phyloP scores from a whole-genome alignment of 768 basidiomycete species.

The Pleurotus eryngii region DNA sequence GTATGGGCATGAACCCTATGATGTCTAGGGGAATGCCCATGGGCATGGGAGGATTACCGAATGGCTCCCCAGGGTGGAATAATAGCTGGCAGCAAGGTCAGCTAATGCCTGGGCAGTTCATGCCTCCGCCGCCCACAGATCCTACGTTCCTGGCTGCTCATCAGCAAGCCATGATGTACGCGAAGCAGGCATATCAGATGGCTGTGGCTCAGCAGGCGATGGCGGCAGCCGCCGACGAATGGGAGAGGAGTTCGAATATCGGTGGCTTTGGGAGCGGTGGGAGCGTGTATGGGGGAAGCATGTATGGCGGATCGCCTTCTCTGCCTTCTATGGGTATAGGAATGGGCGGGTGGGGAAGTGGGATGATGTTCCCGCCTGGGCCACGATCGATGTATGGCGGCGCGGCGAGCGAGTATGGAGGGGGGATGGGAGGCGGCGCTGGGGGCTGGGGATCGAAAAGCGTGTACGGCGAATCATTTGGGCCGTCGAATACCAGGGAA shows the following conservation, averaged over 20 bases:
- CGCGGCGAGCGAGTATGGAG: conserved; percentile 64
- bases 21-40: conserved; percentile 36
- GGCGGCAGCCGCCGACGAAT: conserved; percentile 85
- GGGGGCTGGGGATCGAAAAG: conserved; percentile 55
- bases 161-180: conserved; percentile 82
- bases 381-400: conserved; percentile 59
- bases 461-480: conserved; percentile 68
- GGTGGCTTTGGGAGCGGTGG: conserved; percentile 43
- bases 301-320: conserved; percentile 20
- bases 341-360: conserved; percentile 34
- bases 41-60: conserved; percentile 25
- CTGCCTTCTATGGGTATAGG: conserved; percentile 26
- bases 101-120: conserved; percentile 34
- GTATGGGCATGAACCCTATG: conserved; percentile 41
- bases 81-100: conserved; percentile 35
- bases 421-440: conserved; percentile 35
- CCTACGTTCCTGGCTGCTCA: conserved; percentile 68
- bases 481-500: conserved; percentile 28
- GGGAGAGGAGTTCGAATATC: conserved; percentile 74
- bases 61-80: conserved; percentile 11
- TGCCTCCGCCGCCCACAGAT: conserved; percentile 43
- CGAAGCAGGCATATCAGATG: conserved; percentile 88
- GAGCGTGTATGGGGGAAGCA: conserved; percentile 43
- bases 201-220: conserved; percentile 90
- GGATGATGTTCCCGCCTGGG: conserved; percentile 49